These are phyloP conservation scores for baker's yeast (Saccharomyces cerevisiae) DNA, from an alignment of 805 yeast genomes.

Conservation along the genomic window DNA sequence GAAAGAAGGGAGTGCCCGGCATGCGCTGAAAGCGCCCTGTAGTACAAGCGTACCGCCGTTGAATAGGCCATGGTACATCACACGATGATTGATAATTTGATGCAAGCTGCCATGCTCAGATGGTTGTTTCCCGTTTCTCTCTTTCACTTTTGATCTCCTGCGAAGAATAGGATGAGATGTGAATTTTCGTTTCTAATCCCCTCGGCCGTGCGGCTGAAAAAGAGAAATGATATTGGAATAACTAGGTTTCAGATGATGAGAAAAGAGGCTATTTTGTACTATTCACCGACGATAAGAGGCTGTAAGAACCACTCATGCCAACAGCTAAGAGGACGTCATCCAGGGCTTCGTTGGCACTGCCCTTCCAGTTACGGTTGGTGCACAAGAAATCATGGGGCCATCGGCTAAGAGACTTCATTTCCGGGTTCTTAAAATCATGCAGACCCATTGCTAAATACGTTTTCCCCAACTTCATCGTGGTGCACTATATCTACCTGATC, in stretches of 20 bases:
- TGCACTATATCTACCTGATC: constrained; percentile 65
- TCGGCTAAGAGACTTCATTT: constrained; percentile 30
- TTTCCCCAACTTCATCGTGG: constrained; percentile 41
- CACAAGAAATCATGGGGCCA: constrained; percentile 32
- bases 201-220: background rate
- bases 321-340: background rate
- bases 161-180: background rate
- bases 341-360: background rate
- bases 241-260: background rate
- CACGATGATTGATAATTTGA: background rate
- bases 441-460: constrained; percentile 31
- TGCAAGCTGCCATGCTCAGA: background rate
- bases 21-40: background rate
- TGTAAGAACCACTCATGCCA: background rate
- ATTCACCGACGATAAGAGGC: background rate
- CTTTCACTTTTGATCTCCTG: background rate
- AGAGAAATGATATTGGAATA: background rate
- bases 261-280: background rate
- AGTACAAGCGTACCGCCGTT: background rate
- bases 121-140: background rate
- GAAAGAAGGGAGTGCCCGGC: background rate
- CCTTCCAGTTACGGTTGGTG: background rate
- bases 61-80: background rate
- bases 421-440: constrained; percentile 16
- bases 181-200: background rate